Evolutionary conservation across 2,329 filamentous ascomycete species (phyloP).

Genomic region (Talaromyces rugulosus): DNA sequence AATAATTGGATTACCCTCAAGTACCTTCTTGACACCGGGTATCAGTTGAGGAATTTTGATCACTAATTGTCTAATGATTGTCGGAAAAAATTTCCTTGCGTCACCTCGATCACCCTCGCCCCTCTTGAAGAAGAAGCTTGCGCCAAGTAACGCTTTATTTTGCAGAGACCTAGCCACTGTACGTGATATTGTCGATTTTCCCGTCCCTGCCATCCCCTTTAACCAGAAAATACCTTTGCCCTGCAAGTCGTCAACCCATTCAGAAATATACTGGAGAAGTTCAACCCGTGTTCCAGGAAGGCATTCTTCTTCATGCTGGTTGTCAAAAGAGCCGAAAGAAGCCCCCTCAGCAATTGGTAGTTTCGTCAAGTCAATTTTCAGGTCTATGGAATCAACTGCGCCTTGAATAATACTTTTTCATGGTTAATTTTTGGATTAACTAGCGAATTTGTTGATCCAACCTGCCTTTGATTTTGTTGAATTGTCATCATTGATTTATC

Average conservation of each 20-base stretch:
- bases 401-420: too few species aligned
- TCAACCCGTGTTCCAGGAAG: not conserved
- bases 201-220: constrained; percentile 7
- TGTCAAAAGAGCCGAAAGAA: too few species aligned
- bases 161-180: not conserved
- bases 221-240: constrained; percentile 26
- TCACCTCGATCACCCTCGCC: constrained; percentile 36
- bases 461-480: too few species aligned
- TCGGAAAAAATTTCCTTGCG: constrained; percentile 36
- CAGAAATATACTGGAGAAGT: not conserved
- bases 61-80: constrained; percentile 27
- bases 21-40: constrained; percentile 15
- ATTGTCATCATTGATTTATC: too few species aligned
- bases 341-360: not conserved
- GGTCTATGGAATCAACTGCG: too few species aligned
- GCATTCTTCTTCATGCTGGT: not conserved
- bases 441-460: too few species aligned
- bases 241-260: not conserved
- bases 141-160: not conserved
- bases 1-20: constrained; percentile 18
- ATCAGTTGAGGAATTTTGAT: constrained; percentile 23
- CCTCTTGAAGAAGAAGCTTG: constrained; percentile 6
- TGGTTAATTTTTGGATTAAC: too few species aligned
- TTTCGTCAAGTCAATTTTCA: not conserved
- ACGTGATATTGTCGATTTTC: too few species aligned